A percentile compares a stretch with the other conserved stretches of the same genome.
Evolutionary conservation across 345 rosid genomes (phyloP).

Genomic region (Aegle marmelos): DNA sequence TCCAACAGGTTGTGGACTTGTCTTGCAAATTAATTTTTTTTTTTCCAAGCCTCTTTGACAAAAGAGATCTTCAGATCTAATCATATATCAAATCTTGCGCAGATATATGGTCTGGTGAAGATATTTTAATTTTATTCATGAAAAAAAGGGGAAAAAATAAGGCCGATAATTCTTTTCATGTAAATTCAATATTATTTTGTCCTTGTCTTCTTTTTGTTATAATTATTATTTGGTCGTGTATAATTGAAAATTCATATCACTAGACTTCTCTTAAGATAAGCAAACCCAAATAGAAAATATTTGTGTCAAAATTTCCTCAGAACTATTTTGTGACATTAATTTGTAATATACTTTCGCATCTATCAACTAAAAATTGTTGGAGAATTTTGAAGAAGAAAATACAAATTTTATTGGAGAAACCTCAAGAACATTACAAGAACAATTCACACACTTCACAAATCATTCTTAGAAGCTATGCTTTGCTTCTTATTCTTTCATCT

Average conservation of each 20-base stretch:
- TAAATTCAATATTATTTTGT: background rate
- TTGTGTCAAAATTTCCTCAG: background rate
- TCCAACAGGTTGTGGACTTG: too few relatives aligned
- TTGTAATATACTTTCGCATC: background rate
- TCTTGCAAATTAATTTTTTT: too few relatives aligned
- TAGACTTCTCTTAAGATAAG: too few relatives aligned
- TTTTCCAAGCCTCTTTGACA: too few relatives aligned
- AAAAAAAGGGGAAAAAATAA: background rate
- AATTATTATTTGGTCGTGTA: background rate
- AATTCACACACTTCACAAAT: too few relatives aligned
- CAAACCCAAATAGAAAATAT: background rate
- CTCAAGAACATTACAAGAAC: too few relatives aligned
- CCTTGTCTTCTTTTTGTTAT: background rate
- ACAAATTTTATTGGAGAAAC: too few relatives aligned
- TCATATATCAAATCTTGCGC: background rate
- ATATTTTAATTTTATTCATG: too few relatives aligned
- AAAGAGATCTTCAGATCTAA: too few relatives aligned
- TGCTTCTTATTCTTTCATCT: too few relatives aligned
- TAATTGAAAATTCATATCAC: background rate
- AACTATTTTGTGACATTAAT: background rate
- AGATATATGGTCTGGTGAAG: background rate
- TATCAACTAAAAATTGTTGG: background rate
- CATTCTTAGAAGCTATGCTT: too few relatives aligned
- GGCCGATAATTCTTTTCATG: background rate
- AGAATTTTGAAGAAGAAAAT: too few relatives aligned